Evolutionary conservation across 345 rosid genomes (phyloP).

Genomic region (Eucalyptus fibrosa): DNA sequence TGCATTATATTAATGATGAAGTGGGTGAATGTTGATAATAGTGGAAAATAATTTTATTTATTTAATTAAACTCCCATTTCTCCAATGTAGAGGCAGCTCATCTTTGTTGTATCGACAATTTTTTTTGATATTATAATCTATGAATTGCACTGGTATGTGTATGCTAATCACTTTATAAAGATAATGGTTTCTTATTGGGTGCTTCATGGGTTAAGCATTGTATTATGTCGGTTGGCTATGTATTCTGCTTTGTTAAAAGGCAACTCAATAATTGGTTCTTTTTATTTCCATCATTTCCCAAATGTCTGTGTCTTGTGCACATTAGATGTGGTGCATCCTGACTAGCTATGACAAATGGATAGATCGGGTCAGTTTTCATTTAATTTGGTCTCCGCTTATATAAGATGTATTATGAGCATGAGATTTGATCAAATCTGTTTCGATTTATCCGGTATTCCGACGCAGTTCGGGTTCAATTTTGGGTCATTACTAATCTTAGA

Average conservation of each 20-base stretch:
- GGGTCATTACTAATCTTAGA: not conserved
- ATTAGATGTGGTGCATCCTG: not conserved
- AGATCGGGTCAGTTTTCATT: not conserved
- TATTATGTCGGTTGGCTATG: not conserved
- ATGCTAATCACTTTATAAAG: not conserved
- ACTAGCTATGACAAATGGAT: not conserved
- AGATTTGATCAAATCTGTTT: not conserved
- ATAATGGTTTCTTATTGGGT: not conserved
- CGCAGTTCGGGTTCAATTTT: not conserved
- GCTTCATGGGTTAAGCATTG: not conserved
- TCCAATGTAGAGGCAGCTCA: not conserved
- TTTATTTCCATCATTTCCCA: not conserved
- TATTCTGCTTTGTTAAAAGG: not conserved
- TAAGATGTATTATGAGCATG: not conserved
- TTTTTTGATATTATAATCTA: not conserved
- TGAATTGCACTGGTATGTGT: not conserved
- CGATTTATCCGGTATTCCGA: fast-evolving
- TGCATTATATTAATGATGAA: not conserved
- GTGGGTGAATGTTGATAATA: not conserved
- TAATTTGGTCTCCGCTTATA: not conserved
- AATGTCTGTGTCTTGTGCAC: not conserved
- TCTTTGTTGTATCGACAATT: not conserved
- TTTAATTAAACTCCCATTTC: not conserved
- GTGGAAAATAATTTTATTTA: not conserved
- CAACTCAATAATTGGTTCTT: not conserved